Evolutionary conservation across 352 stramenopile genomes (phyloP), one percentile per base, ranked within the genome.

Genomic region (Blastocystis sp.): DNA sequence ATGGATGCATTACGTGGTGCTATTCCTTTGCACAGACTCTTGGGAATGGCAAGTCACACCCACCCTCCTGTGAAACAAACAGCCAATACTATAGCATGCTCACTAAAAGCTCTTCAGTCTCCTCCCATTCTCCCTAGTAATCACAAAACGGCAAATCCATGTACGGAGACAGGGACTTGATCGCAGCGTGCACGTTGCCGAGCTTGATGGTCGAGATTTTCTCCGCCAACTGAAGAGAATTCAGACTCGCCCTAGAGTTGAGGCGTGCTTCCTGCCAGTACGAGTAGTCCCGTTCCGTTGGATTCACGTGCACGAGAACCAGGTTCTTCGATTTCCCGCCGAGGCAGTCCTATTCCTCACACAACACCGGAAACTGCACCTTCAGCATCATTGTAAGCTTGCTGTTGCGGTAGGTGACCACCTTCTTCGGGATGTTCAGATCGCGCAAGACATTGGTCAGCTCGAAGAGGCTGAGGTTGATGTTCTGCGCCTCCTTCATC

Each of bases 391-490:
- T 77, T 19, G 89, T 91, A 14, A 91, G 88, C 79, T 91, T 91
- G 45, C 80, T 90, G 89, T 91, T 89, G 19, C 94, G 92, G 89
- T 96, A 97, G 4, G 94, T 62, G 11, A 41, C 93, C 7, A 97
- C 91, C 76, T 98, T 91, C 61, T 92, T 91, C 88, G 93, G 91
- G 89, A 97, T 96, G 66, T 99, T 95, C 41, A 98, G 92, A 5
- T 96, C 94, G 10, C 95, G 98, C 89, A 99, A 98, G 2, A 98
- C 96, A 61, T 96, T 92, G 2, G 96, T 96, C 11, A 99, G 91
- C 40, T 96, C 98, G 10, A 99, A 91, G 74, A 99, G 92, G 89
- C 93, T 97, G 91, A 98, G 94, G 91, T 99, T 99, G 89, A 99
- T 99, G 88, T 94, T 96, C 17, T 94, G 94, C 11, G 95, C 95